Evolutionary conservation across 2,329 filamentous ascomycete genomes (phyloP), one percentile per base, ranked within the genome.

Genomic region (Neodidymelliopsis sp.): DNA sequence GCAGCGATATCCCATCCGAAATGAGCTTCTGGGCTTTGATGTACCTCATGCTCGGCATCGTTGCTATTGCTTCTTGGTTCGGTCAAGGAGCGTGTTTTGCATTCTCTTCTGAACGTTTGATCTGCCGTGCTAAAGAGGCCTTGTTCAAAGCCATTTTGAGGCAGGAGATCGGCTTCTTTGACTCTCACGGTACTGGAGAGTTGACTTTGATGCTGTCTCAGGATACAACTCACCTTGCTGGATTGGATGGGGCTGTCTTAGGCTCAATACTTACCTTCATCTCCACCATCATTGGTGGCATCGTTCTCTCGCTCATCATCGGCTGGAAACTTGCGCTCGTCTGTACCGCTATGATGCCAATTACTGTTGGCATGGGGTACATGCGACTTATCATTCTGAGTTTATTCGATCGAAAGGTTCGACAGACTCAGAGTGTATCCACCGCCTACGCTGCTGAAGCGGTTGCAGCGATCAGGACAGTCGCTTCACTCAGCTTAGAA

Each of bases 101-200:
- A 10, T 24, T 6, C 23, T 24, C 6, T 24, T 24, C 23, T 10
- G 23, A 24, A 10, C 23, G 23, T 10, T 10, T 24, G 23, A 24
- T 24, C 10, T 10, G 23, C 10, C 23, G 23, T 24, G 23, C 23
- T 10, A 24, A 10, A 10, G 10, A 24, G 23, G 23, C 6, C 10
- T 24, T 24, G 23, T 6, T 10, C 23, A 6, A 24, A 24, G n/a
- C n/a, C n/a, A 92, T 97, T 79, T 83, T 96, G 38, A 87, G 91
- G 54, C 92, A 96, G 72, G 92, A 97, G 54, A 91, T 96, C 33
- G 79, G 84, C 20, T 96, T 91, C 72, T 97, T 96, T 60, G 92
- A 96, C 70, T 81, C 70, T 91, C 88, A 74, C 77, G n/a, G n/a
- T n/a, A n/a, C 1, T 72, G 77, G 24, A 88, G 95, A 73, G 9